Conservation (phyloP, 176 grass and related monocot species). For the Zoysia pacifica region DNA sequence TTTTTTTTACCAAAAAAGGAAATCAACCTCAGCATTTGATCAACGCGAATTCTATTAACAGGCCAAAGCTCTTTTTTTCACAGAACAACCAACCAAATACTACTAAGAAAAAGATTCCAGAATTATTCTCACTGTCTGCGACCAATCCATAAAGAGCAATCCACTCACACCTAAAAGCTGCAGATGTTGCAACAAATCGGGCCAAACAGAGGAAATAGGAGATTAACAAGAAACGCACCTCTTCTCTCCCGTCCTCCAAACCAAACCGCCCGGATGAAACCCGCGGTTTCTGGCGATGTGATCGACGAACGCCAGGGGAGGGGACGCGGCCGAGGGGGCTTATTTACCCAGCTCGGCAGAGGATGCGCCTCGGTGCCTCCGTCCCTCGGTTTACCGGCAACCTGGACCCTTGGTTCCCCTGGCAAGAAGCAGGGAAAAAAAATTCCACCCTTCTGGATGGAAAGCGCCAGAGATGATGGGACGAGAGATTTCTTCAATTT, state of each 20-base stretch:
- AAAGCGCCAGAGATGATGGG: not conserved
- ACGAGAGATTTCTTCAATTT: slow-evolving; percentile 18
- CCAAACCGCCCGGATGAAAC: not conserved
- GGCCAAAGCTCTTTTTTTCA: not conserved
- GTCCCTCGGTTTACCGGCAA: slow-evolving; percentile 28
- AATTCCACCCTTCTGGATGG: not conserved
- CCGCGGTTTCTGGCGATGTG: not conserved
- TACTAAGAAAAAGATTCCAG: not conserved
- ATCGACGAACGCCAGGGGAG: not conserved
- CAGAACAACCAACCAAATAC: not conserved
- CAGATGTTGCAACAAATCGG: slow-evolving; percentile 4
- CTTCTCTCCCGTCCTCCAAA: not conserved
- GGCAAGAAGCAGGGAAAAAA: not conserved
- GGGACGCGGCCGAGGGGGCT: not conserved
- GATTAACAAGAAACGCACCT: slow-evolving; percentile 36
- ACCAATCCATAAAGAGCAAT: not conserved
- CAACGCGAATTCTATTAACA: not conserved
- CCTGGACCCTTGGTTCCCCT: not conserved
- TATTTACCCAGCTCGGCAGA: not conserved
- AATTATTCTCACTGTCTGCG: slow-evolving; percentile 2
- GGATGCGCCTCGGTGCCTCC: slow-evolving; percentile 39
- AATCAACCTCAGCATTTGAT: not conserved
- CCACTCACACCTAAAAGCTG: not conserved
- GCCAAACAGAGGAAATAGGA: not conserved
- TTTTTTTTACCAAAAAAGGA: not conserved